Conservation (phyloP, 208 protist genomes). For the Leishmania guyanensis region DNA sequence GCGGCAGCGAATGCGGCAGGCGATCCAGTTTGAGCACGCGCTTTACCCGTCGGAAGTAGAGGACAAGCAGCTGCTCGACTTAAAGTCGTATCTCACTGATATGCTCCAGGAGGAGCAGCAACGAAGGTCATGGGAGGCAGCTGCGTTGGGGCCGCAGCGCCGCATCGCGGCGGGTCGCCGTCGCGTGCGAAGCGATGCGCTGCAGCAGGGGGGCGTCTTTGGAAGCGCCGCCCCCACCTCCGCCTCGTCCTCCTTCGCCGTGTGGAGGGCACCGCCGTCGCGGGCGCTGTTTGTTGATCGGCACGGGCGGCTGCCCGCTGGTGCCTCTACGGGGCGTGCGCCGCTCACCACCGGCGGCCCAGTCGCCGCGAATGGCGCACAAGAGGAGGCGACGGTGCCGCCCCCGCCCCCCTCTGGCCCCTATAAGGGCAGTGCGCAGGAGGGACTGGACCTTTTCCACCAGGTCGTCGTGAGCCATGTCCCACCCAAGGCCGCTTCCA, state of each 20-base stretch:
- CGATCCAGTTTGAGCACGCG: slow-evolving; percentile 80
- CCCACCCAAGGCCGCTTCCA: slow-evolving; percentile 39
- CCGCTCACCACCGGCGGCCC: background rate
- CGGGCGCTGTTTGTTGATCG: slow-evolving; percentile 30
- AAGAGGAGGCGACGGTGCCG: background rate
- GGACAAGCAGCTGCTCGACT: slow-evolving; percentile 86
- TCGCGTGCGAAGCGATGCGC: slow-evolving; percentile 19
- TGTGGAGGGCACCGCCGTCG: slow-evolving; percentile 20
- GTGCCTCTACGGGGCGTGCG: background rate
- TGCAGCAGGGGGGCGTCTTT: background rate
- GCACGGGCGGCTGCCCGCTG: slow-evolving; percentile 28
- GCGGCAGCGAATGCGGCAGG: slow-evolving; percentile 40
- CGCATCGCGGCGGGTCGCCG: slow-evolving; percentile 29
- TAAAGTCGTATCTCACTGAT: slow-evolving; percentile 73
- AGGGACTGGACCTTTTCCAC: slow-evolving; percentile 71
- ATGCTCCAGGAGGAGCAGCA: slow-evolving; percentile 67
- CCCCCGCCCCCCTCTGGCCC: background rate
- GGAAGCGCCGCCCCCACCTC: background rate
- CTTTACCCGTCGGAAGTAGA: slow-evolving; percentile 76
- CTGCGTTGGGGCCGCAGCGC: slow-evolving; percentile 22
- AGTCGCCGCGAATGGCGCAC: background rate
- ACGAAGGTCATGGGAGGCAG: slow-evolving; percentile 26
- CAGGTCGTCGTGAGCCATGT: slow-evolving; percentile 65
- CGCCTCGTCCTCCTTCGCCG: slow-evolving; percentile 20
- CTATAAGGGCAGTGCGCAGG: slow-evolving; percentile 44